These are phyloP conservation scores for Ophiostoma sp. DNA, from an alignment of 2,329 filamentous ascomycete genomes.

Conservation along the genomic window DNA sequence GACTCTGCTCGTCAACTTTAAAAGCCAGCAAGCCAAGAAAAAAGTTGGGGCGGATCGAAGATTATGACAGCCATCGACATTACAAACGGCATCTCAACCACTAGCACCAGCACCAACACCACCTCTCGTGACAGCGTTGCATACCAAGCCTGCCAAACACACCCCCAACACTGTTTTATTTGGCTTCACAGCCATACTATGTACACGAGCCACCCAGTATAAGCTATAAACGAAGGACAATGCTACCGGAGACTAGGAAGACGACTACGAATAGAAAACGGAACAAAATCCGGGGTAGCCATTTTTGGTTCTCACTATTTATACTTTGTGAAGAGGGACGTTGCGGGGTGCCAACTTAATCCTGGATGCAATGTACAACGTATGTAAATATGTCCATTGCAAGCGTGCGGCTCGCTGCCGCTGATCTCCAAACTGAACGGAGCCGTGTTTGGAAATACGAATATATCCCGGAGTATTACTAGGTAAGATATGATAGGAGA, in stretches of 20 bases:
- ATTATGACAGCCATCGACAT: neutral
- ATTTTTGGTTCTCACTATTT: neutral
- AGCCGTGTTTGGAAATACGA: neutral
- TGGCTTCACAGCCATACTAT: neutral
- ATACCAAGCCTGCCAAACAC: slow-evolving; percentile 1
- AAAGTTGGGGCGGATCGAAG: neutral
- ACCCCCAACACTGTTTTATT: no score
- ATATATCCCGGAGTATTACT: neutral
- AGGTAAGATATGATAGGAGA: no score
- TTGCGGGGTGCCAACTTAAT: neutral
- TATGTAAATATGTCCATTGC: no score
- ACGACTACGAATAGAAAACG: neutral
- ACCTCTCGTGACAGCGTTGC: neutral
- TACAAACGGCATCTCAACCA: neutral
- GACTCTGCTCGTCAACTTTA: neutral
- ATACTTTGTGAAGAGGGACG: neutral
- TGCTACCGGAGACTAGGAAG: neutral
- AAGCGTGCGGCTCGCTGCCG: neutral
- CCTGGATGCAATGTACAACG: no score
- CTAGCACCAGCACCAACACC: neutral
- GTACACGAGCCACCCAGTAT: no score
- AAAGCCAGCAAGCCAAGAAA: no score
- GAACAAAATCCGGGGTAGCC: neutral
- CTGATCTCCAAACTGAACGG: neutral
- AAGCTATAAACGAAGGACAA: no score